Evolutionary conservation across 768 basidiomycete genomes (phyloP).

Genomic region (Hygrophoropsis aurantiaca): DNA sequence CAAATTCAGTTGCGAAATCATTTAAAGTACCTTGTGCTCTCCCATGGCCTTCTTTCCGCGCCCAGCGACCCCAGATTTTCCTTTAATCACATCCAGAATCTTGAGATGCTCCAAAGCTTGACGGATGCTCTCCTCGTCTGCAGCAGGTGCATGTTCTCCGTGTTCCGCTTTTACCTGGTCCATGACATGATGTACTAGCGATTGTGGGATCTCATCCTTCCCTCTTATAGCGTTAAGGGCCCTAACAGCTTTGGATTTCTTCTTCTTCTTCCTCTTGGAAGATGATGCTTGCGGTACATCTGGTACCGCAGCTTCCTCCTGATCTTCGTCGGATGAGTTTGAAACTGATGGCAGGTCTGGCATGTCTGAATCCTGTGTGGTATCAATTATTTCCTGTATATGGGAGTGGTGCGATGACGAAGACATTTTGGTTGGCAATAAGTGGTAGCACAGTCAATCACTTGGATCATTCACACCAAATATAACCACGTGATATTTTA

Average conservation of each 20-base stretch:
- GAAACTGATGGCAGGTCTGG: conserved; percentile 31
- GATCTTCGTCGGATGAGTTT: conserved; percentile 28
- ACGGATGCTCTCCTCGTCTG: conserved; percentile 66
- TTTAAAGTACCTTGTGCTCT: conserved; percentile 74
- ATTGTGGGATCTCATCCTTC: conserved; percentile 54
- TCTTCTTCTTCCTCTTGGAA: conserved; percentile 79
- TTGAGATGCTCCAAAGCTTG: conserved; percentile 74
- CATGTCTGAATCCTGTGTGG: conserved; percentile 34
- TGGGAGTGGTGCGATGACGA: conserved; percentile 41
- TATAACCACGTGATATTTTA: too few relatives aligned
- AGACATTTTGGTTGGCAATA: conserved; percentile 12
- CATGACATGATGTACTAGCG: conserved; percentile 65
- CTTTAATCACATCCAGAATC: conserved; percentile 82
- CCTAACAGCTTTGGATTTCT: conserved; percentile 73
- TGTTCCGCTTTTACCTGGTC: conserved; percentile 65
- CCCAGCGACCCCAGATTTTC: conserved; percentile 75
- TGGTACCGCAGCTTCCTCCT: conserved; percentile 9
- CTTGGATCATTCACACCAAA: too few relatives aligned
- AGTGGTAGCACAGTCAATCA: conserved; percentile 2
- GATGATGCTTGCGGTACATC: conserved; percentile 33
- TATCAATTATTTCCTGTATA: conserved; percentile 41
- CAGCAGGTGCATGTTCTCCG: conserved; percentile 38
- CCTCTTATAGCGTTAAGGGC: conserved; percentile 48
- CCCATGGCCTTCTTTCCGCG: conserved; percentile 79
- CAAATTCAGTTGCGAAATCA: conserved; percentile 4